These are phyloP conservation scores for Syzygium aromaticum DNA, from an alignment of 345 rosid genomes.

Conservation along the genomic window DNA sequence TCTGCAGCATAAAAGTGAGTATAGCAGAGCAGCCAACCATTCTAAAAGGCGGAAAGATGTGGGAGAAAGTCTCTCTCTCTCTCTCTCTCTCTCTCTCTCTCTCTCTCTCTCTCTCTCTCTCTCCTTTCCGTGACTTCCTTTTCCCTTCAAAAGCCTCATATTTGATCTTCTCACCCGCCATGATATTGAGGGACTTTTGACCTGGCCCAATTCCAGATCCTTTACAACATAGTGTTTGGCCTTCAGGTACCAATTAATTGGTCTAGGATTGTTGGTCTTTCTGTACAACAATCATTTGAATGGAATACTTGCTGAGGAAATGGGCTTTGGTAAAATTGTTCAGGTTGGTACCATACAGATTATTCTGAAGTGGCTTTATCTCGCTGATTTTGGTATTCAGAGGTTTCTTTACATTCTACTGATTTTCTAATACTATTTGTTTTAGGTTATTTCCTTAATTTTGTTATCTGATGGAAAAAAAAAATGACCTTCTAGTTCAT, in stretches of 20 bases:
- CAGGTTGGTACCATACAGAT: slow-evolving; percentile 38
- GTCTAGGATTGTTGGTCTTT: slow-evolving; percentile 85
- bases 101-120: background rate
- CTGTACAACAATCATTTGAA: slow-evolving; percentile 80
- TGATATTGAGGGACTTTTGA: background rate
- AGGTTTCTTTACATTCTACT: background rate
- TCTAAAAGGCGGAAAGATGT: slow-evolving; percentile 73
- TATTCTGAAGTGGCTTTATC: background rate
- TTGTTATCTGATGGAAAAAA: slow-evolving; percentile 84
- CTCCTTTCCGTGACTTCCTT: background rate
- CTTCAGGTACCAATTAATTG: slow-evolving; percentile 88
- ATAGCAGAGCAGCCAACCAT: slow-evolving; percentile 68
- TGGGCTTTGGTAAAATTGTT: slow-evolving; percentile 98
- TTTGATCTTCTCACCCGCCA: background rate
- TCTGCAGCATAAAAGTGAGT: slow-evolving; percentile 76
- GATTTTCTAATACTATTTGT: background rate
- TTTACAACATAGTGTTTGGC: background rate
- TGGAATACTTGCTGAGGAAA: slow-evolving; percentile 96
- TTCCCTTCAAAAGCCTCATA: background rate
- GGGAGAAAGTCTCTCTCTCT: slow-evolving; percentile 55
- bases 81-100: background rate
- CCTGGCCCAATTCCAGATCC: background rate
- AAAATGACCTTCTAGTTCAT: slow-evolving; percentile 80
- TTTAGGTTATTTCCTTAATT: slow-evolving; percentile 67
- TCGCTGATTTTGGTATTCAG: background rate